These are phyloP conservation scores for Ogataea paraovalis DNA, from an alignment of 805 yeast genomes.

Conservation along the genomic window DNA sequence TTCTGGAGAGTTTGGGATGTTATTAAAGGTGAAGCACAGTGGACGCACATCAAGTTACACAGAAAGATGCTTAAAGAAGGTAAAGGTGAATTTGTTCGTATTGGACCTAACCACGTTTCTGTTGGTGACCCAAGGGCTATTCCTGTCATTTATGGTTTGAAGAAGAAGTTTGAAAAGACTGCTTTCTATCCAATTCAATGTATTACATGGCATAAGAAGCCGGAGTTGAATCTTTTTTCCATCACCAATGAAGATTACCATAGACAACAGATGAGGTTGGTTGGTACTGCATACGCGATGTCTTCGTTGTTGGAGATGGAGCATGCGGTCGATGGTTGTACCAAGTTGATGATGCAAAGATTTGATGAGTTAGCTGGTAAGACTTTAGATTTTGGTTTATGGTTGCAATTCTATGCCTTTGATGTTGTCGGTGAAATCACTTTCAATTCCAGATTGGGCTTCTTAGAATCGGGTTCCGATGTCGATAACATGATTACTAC, in stretches of 20 bases:
- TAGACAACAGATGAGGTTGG: constrained; percentile 14
- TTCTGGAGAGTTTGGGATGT: constrained; percentile 13
- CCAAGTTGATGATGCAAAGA: constrained; percentile 8
- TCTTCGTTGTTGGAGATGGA: constrained; percentile 17
- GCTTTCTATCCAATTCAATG: constrained; percentile 15
- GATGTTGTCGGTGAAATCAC: constrained; percentile 18
- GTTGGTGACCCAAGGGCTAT: constrained; percentile 12
- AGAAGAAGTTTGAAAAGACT: constrained; percentile 9
- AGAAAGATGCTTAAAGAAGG: constrained; percentile 7
- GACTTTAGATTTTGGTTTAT: constrained; percentile 11
- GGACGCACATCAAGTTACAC: constrained; percentile 11
- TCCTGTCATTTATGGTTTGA: constrained; percentile 14
- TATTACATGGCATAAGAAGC: constrained; percentile 13
- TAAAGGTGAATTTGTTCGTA: constrained; percentile 11
- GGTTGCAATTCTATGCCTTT: constrained; percentile 18
- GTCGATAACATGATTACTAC: constrained; percentile 14
- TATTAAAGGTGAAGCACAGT: constrained; percentile 10
- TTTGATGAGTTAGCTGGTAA: constrained; percentile 5
- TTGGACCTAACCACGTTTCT: constrained; percentile 14
- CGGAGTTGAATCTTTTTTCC: constrained; percentile 13
- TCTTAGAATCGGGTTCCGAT: constrained; percentile 13
- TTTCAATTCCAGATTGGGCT: constrained; percentile 14
- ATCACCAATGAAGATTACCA: constrained; percentile 12
- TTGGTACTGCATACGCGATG: constrained; percentile 12
- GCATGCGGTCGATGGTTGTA: constrained; percentile 14